Evolutionary conservation across 1,139 yeast species (phyloP).

Genomic region (Magnusiomyces sp.): DNA sequence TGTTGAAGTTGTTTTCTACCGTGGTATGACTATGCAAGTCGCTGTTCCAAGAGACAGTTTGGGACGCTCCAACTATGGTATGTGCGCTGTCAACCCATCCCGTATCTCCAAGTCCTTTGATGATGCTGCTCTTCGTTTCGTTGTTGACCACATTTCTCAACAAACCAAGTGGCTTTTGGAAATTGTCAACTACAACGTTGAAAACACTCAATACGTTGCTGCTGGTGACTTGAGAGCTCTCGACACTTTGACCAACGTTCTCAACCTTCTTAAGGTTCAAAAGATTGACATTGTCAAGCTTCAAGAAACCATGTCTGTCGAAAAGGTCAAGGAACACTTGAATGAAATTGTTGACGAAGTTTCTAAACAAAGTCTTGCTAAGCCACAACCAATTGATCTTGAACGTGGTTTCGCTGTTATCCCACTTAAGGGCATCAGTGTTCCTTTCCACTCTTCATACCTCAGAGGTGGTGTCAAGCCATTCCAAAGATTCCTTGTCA

Average conservation of each 20-base stretch:
- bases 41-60: constrained; percentile 94
- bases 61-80: constrained; percentile 98
- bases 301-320: constrained; percentile 72
- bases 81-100: constrained; percentile 97
- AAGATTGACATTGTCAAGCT: constrained; percentile 88
- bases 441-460: constrained; percentile 98
- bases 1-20: constrained; percentile 96
- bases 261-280: constrained; percentile 86
- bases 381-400: constrained; percentile 93
- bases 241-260: constrained; percentile 86
- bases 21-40: constrained; percentile 99
- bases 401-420: constrained; percentile 98
- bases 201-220: constrained; percentile 94
- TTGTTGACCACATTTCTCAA: constrained; percentile 76
- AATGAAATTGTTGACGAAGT: constrained; percentile 82
- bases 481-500: constrained; percentile 92
- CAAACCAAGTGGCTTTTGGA: constrained; percentile 91
- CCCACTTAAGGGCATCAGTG: constrained; percentile 96
- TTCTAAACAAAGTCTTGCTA: constrained; percentile 66
- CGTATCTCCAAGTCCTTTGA: constrained; percentile 82
- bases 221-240: constrained; percentile 97
- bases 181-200: constrained; percentile 96
- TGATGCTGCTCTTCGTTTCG: constrained; percentile 90
- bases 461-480: constrained; percentile 98
- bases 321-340: constrained; percentile 80